Evolutionary conservation across 2,329 filamentous ascomycete species (phyloP), one percentile per base, ranked within the genome.

Genomic region (Calonectria pseudoturangicola): DNA sequence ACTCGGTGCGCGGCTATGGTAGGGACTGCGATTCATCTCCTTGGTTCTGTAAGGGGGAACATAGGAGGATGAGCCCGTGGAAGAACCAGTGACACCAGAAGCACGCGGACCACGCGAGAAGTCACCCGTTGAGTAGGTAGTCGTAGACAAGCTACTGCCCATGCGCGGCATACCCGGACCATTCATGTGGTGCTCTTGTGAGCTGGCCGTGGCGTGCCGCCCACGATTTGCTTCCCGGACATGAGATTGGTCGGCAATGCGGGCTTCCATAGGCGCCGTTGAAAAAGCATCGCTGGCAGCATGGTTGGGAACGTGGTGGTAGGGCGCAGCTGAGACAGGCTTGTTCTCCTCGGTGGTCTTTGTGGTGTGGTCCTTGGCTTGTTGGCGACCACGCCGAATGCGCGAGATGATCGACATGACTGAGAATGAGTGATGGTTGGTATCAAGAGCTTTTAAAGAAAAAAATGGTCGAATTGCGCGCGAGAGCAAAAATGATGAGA

Each of bases 251-350:
- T 90, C 88, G 15, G 85, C 84, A 9, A 81, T 77, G 63, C 86
- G 87, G 86, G 87, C 90, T 74, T 85, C 87, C 1, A 87, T 84
- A 12, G 90, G 90, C 3, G 88, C 89, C 36, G 87, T 88, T 27
- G 86, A 84, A 51, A 92, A 82, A 51, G 91, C 90, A 81, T 93
- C 91, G 15, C 86, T 80, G 56, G 89, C 89, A 33, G 91, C 91
- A 79, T 93, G 91, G 16, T 86, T 92, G n/a, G 91, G 90, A 25
- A 91, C 82, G 79, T 93, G 91, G 66, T 84, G 88, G 82, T 93
- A 92, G 15, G 88, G 85, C n/a, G 75, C 68, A 16, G 71, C 70
- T 45, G 82, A 79, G 73, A 87, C 86, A 50, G 83, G 79, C 65
- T 88, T 87, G 47, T 86, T 82, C 76, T 88, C 86, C 75, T 88